These are phyloP conservation scores for Trichophyton benhamiae DNA, from an alignment of 2,329 filamentous ascomycete genomes.

Conservation along the genomic window DNA sequence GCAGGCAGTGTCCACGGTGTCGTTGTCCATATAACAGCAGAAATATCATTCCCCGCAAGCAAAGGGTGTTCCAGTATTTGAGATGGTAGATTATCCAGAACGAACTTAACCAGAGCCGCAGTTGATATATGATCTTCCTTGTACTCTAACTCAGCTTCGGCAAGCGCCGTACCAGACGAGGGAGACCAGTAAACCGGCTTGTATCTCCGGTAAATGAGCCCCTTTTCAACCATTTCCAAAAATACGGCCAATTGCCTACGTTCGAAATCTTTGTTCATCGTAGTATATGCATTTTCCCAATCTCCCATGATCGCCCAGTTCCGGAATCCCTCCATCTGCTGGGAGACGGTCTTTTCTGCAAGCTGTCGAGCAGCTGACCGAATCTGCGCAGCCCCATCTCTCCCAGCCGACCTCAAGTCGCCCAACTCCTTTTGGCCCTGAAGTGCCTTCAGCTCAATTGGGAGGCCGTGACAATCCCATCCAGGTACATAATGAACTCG, in stretches of 20 bases:
- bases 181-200: slow-evolving; percentile 57
- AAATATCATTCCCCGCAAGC: slow-evolving; percentile 43
- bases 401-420: slow-evolving; percentile 20
- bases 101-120: slow-evolving; percentile 62
- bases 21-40: slow-evolving; percentile 94
- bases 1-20: slow-evolving; percentile 96
- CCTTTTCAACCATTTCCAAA: slow-evolving; percentile 49
- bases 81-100: slow-evolving; percentile 42
- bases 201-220: slow-evolving; percentile 48
- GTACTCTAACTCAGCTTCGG: slow-evolving; percentile 54
- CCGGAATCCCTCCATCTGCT: slow-evolving; percentile 48
- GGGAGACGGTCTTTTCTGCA: slow-evolving; percentile 43
- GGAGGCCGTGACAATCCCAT: slow-evolving; percentile 96
- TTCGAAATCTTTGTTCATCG: slow-evolving; percentile 51
- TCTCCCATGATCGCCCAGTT: slow-evolving; percentile 53
- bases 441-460: slow-evolving; percentile 91
- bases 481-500: slow-evolving; percentile 74
- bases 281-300: slow-evolving; percentile 51
- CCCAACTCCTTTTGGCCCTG: slow-evolving; percentile 40
- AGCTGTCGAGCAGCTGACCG: slow-evolving; percentile 44
- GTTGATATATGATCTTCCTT: slow-evolving; percentile 48
- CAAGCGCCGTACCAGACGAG: slow-evolving; percentile 51
- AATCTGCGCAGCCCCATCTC: slow-evolving; percentile 36
- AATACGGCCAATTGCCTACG: slow-evolving; percentile 49
- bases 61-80: slow-evolving; percentile 31